Conservation (phyloP, 148 eudicot genomes). For the Amaranthus cruentus region DNA sequence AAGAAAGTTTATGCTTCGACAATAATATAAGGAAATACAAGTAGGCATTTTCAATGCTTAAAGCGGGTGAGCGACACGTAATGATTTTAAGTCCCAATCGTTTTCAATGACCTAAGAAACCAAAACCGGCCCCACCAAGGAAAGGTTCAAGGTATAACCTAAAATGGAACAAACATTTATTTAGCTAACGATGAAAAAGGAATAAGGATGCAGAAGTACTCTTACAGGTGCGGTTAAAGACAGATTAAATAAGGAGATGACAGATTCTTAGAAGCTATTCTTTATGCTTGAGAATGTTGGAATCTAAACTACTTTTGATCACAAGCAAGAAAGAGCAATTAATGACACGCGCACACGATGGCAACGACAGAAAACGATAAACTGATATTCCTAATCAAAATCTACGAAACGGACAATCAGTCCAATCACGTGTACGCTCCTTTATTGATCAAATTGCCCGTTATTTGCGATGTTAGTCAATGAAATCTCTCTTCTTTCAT, state of each 20-base stretch:
- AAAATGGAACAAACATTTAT: no score
- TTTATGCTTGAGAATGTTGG: background rate
- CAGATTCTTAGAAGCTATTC: no score
- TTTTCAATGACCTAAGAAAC: background rate
- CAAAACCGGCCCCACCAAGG: background rate
- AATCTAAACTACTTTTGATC: background rate
- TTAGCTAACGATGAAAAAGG: no score
- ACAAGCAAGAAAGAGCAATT: background rate
- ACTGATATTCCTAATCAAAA: background rate
- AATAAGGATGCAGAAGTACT: no score
- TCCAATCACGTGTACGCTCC: background rate
- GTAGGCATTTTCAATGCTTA: background rate
- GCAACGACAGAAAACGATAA: background rate
- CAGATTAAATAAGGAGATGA: no score
- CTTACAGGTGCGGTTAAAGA: no score
- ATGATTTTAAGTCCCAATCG: background rate
- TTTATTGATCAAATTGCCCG: background rate
- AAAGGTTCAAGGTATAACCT: no score
- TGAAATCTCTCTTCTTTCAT: background rate
- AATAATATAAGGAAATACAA: background rate
- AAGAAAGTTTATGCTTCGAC: background rate
- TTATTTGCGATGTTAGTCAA: background rate
- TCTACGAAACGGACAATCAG: background rate
- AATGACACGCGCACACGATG: background rate
- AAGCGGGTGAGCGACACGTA: background rate